Percentiles rank a stretch among this genome's conserved stretches.
Conservation (phyloP, 805 yeast species). For the Ogataea saltuana region DNA sequence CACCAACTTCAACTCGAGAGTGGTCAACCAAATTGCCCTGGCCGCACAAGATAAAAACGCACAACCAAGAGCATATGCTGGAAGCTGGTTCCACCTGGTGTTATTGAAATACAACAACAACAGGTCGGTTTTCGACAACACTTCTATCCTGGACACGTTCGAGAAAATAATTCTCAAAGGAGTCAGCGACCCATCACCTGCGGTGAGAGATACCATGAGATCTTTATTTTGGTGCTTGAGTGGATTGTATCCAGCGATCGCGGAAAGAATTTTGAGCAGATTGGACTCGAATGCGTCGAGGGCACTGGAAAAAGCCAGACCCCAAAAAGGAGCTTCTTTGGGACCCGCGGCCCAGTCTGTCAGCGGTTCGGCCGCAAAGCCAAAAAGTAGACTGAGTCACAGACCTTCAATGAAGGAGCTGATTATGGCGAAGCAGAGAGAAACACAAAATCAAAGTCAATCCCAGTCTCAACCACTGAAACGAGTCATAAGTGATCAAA, state of each 20-base stretch:
- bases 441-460: constrained; percentile 21
- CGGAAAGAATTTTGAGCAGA: constrained; percentile 39
- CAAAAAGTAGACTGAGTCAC: constrained; percentile 21
- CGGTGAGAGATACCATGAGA: constrained; percentile 76
- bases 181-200: constrained; percentile 75
- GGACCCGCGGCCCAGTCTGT: neutral
- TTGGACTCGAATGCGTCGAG: constrained; percentile 50
- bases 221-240: constrained; percentile 70
- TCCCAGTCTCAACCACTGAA: constrained; percentile 3
- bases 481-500: constrained; percentile 14
- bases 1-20: constrained; percentile 52
- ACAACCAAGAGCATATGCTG: constrained; percentile 68
- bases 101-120: constrained; percentile 51
- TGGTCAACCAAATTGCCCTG: constrained; percentile 48
- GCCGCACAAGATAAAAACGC: constrained; percentile 69
- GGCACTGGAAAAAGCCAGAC: constrained; percentile 63
- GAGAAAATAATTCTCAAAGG: constrained; percentile 58
- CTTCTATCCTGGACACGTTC: constrained; percentile 43
- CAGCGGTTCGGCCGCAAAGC: constrained; percentile 19
- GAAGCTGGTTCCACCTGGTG: constrained; percentile 67
- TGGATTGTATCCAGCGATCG: constrained; percentile 53
- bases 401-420: constrained; percentile 52
- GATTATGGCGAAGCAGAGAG: constrained; percentile 44
- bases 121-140: constrained; percentile 30
- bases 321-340: constrained; percentile 27